Evolutionary conservation across 345 rosid genomes (phyloP), one percentile per base, ranked within the genome.

Genomic region (Citrus inodora): DNA sequence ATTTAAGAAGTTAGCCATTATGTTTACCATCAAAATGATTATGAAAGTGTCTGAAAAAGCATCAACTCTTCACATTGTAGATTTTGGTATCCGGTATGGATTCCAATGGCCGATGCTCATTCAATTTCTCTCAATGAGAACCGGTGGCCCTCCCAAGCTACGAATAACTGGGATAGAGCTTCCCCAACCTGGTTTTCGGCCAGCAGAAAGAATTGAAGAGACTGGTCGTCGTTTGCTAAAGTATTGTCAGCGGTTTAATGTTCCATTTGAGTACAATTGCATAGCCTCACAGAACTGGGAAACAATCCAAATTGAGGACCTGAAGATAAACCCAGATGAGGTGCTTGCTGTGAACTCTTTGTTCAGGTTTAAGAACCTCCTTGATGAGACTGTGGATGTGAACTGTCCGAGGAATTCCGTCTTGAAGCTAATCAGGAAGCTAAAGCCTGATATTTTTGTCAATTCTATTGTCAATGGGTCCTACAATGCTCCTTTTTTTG

Each of bases 31-130:
- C 83, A 77, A 78, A 70, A 87, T 71, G 83, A 89, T 95, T 72
- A 53, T 74, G 71, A 76, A 83, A 21, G 83, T 86, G 60, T 88
- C 97, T 46, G 87, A 83, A 61, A 88, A 78, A 21, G 88, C 91
- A 48, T 80, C 85, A 5, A 86, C 83, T 64, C 93, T 95, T 84
- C 99, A 95, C 80, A 82, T 95, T 51, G 78, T 94, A 70, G 98
- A 95, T 83, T 95, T 95, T 14, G 98, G 99, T 58, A 89, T 95
- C 69, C 63, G 75, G 9, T 93, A 89, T 64, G 99, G 99, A 77
- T 95, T 92, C 85, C 97, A 93, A 28, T 95, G 96, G 98, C 98
- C 99, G 0, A 74, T 83, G 78, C 93, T 94, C 51, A 92, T 95
- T 75, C 91, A 95, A 76, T 38, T 65, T 67, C 86, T 95, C 25